These are phyloP conservation scores for Suhomyces bolitotheri DNA, from an alignment of 1,139 yeast genomes.

Conservation along the genomic window DNA sequence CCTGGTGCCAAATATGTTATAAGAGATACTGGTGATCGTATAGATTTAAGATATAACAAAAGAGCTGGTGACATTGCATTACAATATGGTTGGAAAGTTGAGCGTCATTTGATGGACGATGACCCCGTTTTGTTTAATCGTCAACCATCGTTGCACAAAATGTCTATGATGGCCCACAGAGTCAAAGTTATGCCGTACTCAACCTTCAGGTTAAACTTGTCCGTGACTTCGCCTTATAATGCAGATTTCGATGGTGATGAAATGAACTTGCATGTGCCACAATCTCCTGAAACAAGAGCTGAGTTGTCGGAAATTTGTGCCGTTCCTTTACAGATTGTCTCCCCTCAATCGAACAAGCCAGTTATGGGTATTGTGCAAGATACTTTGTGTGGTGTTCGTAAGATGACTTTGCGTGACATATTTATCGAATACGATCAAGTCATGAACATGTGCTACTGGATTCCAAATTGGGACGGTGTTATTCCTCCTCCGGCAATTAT, in stretches of 20 bases:
- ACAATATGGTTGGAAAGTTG: constrained; percentile 99
- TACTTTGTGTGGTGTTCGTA: constrained; percentile 94
- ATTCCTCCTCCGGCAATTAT: constrained; percentile 95
- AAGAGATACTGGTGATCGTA: constrained; percentile 98
- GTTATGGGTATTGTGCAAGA: constrained; percentile 99
- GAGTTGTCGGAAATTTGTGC: constrained; percentile 94
- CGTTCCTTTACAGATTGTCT: constrained; percentile 94
- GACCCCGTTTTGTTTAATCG: constrained; percentile 98
- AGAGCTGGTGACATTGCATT: constrained; percentile 98
- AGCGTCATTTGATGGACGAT: constrained; percentile 94
- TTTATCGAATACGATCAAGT: constrained; percentile 92
- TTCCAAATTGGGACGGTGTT: constrained; percentile 98
- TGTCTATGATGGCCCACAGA: constrained; percentile 99
- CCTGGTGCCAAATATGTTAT: constrained; percentile 99
- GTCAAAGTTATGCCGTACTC: constrained; percentile 99
- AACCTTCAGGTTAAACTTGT: constrained; percentile 91
- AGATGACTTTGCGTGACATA: constrained; percentile 87
- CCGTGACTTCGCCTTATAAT: constrained; percentile 97
- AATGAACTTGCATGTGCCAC: constrained; percentile 99
- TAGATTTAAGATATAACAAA: constrained; percentile 92
- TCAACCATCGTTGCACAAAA: constrained; percentile 98
- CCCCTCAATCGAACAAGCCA: constrained; percentile 98
- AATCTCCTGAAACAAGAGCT: constrained; percentile 96
- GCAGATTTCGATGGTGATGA: constrained; percentile 99
- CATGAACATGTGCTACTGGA: constrained; percentile 96